Evolutionary conservation across 1,139 yeast genomes (phyloP).

Genomic region (Lodderomyces theae): DNA sequence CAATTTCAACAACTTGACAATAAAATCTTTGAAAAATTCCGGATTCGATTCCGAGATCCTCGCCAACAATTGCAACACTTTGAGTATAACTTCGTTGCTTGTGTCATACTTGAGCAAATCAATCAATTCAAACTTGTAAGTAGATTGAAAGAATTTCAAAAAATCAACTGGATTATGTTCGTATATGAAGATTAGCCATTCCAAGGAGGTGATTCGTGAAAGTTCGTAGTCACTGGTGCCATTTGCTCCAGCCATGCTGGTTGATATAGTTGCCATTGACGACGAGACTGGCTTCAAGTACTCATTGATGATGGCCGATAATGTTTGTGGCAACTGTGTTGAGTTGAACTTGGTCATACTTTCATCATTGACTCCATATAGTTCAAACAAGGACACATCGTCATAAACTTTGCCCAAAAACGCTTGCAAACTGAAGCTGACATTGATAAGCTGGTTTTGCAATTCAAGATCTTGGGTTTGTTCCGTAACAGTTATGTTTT

Average conservation of each 20-base stretch:
- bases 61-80: conserved; percentile 73
- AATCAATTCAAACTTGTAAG: conserved; percentile 55
- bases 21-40: conserved; percentile 71
- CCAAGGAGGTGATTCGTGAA: conserved; percentile 80
- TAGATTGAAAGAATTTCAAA: conserved; percentile 40
- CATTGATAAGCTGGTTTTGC: conserved; percentile 35
- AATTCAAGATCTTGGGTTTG: conserved; percentile 39
- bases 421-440: conserved; percentile 34
- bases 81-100: conserved; percentile 78
- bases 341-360: conserved; percentile 43
- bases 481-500: conserved; percentile 39
- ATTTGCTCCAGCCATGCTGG: neutral
- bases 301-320: conserved; percentile 36
- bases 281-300: conserved; percentile 28
- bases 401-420: conserved; percentile 25
- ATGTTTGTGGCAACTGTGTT: conserved; percentile 33
- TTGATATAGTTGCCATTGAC: neutral
- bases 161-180: conserved; percentile 65
- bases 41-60: conserved; percentile 81
- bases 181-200: conserved; percentile 87
- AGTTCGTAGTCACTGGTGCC: conserved; percentile 51
- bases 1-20: conserved; percentile 65
- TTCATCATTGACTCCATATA: conserved; percentile 38
- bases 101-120: conserved; percentile 84
- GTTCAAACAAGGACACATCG: conserved; percentile 6